Conservation (phyloP, 2,329 filamentous ascomycete species). For the Talaromyces sp. region DNA sequence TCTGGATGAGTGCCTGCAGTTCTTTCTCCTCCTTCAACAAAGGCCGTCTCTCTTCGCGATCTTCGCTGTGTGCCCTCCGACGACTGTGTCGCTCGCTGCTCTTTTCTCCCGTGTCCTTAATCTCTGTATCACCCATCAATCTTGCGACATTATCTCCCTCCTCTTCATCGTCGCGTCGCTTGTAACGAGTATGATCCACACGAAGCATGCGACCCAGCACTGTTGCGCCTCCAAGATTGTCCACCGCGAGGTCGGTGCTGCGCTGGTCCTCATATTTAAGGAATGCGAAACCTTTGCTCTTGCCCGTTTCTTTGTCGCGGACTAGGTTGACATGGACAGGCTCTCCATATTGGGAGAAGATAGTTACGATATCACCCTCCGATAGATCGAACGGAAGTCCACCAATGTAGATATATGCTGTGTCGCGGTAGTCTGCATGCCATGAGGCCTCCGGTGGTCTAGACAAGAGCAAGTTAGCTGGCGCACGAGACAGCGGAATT, state of each 20-base stretch:
- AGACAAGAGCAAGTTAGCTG: conserved; percentile 15
- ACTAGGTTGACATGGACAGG: conserved; percentile 90
- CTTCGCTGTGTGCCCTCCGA: conserved; percentile 41
- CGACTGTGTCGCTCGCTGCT: conserved; percentile 40
- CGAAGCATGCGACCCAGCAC: conserved; percentile 78
- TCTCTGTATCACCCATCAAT: conserved; percentile 51
- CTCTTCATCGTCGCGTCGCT: conserved; percentile 73
- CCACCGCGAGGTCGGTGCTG: conserved; percentile 92
- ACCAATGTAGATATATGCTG: conserved; percentile 94
- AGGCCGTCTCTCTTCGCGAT: conserved; percentile 58
- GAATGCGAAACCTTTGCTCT: conserved; percentile 92
- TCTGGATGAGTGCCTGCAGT: conserved; percentile 70
- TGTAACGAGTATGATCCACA: conserved; percentile 93
- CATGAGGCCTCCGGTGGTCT: conserved; percentile 86
- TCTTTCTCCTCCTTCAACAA: conserved; percentile 81
- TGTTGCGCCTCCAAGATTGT: conserved; percentile 87
- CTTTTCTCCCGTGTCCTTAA: conserved; percentile 28
- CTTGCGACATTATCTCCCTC: conserved; percentile 54
- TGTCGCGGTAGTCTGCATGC: conserved; percentile 97
- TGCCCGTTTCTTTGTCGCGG: conserved; percentile 94
- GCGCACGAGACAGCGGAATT: neutral
- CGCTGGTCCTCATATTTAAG: conserved; percentile 98
- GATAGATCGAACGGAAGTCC: conserved; percentile 89
- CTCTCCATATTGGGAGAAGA: conserved; percentile 96
- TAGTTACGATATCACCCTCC: conserved; percentile 92